A percentile compares a stretch with the other conserved stretches of the same genome.
Evolutionary conservation across 768 basidiomycete genomes (phyloP).

Genomic region (Lyophyllum semitale): DNA sequence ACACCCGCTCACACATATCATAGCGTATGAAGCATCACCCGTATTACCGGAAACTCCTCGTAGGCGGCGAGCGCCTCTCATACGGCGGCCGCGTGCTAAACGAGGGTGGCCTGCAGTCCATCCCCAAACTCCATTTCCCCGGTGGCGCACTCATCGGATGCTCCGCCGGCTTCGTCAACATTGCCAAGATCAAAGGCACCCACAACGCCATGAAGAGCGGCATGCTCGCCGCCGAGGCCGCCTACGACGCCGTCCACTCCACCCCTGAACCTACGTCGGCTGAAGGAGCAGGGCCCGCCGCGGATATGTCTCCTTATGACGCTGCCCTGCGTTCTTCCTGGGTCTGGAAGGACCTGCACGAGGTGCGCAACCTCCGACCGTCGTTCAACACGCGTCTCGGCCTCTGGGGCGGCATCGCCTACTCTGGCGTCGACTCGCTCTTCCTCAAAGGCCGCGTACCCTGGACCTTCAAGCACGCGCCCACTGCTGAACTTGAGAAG

Average conservation of each 20-base stretch:
- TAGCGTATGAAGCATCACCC: constrained; percentile 94
- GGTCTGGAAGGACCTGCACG: constrained; percentile 83
- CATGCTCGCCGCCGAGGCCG: constrained; percentile 93
- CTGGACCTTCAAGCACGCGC: constrained; percentile 84
- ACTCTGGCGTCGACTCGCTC: constrained; percentile 87
- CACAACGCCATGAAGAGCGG: constrained; percentile 99
- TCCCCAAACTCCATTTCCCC: constrained; percentile 85
- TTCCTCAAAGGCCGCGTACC: constrained; percentile 84
- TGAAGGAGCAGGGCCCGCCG: constrained; percentile 23
- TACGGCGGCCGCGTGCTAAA: constrained; percentile 91
- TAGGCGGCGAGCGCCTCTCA: constrained; percentile 72
- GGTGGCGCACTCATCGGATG: constrained; percentile 95
- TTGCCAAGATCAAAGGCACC: constrained; percentile 97
- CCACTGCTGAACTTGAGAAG: constrained; percentile 31
- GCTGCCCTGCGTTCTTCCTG: constrained; percentile 71
- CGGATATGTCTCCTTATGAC: constrained; percentile 78
- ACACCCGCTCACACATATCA: constrained; percentile 4
- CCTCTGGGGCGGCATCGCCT: constrained; percentile 83
- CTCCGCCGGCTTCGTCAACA: constrained; percentile 93
- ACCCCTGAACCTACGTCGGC: constrained; percentile 12
- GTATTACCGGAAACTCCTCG: constrained; percentile 80
- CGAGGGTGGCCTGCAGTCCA: constrained; percentile 91
- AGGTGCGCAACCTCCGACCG: constrained; percentile 90
- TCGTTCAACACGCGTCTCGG: constrained; percentile 83
- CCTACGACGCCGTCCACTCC: constrained; percentile 58